Conservation (phyloP, 495 filamentous ascomycete genomes). For the Penicillium arizonense region DNA sequence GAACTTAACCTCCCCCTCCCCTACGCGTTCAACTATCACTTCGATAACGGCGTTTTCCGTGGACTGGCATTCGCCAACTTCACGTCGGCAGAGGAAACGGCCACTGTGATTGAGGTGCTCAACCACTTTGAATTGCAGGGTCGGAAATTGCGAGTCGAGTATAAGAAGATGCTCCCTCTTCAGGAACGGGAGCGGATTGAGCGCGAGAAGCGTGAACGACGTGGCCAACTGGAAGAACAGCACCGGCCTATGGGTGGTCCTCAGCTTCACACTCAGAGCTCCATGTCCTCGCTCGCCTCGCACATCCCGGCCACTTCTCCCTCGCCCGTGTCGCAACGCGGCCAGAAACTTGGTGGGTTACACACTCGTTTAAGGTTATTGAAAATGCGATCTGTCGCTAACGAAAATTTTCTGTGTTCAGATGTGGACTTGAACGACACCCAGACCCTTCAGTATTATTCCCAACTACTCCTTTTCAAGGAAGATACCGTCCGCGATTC, state of each 20-base stretch:
- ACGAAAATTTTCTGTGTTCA: constrained; percentile 21
- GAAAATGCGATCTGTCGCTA: constrained; percentile 22
- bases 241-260: constrained; percentile 68
- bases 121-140: constrained; percentile 96
- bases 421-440: constrained; percentile 93
- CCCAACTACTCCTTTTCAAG: constrained; percentile 84
- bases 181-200: constrained; percentile 96
- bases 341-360: constrained; percentile 61
- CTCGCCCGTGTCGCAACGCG: constrained; percentile 63
- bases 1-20: constrained; percentile 86
- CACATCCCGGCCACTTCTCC: constrained; percentile 69
- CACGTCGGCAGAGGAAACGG: constrained; percentile 90
- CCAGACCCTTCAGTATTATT: constrained; percentile 81
- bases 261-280: constrained; percentile 76
- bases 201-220: constrained; percentile 92
- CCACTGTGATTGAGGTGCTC: constrained; percentile 81
- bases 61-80: constrained; percentile 98
- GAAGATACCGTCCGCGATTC: constrained; percentile 73
- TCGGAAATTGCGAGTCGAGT: constrained; percentile 90
- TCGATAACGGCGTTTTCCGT: constrained; percentile 96
- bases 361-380: neutral
- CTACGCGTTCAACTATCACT: constrained; percentile 99
- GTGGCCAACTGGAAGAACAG: constrained; percentile 95
- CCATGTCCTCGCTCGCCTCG: constrained; percentile 78
- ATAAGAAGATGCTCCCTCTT: constrained; percentile 98